Evolutionary conservation across 176 grass and related monocot genomes (phyloP).

Genomic region (Eragrostis nindensis): DNA sequence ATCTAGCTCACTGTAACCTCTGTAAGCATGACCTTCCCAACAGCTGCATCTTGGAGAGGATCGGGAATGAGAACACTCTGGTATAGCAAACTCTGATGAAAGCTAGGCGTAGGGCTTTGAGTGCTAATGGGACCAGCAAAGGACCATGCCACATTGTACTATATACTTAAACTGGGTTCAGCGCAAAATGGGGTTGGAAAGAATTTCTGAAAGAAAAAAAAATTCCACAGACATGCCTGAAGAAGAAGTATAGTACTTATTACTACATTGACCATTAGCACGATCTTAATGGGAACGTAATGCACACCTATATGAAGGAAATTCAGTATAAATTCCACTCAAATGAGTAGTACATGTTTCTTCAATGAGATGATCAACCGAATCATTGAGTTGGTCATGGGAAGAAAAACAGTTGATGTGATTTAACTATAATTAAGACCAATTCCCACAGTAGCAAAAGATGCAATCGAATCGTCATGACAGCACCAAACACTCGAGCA

Average conservation of each 20-base stretch:
- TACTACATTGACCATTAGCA: too few relatives aligned
- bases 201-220: not conserved
- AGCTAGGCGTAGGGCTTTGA: constrained; percentile 14
- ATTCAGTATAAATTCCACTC: too few relatives aligned
- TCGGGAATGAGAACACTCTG: not conserved
- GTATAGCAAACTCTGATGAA: not conserved
- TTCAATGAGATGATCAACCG: too few relatives aligned
- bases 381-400: not conserved
- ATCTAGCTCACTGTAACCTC: constrained; percentile 9
- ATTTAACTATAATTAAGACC: not conserved
- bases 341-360: too few relatives aligned
- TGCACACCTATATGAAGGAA: too few relatives aligned
- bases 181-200: not conserved
- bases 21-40: not conserved
- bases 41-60: not conserved
- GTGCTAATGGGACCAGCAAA: not conserved
- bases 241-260: too few relatives aligned
- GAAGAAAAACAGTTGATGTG: not conserved
- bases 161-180: not conserved
- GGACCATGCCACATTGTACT: not conserved
- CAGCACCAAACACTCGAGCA: constrained; percentile 7
- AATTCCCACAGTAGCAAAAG: not conserved
- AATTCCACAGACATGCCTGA: too few relatives aligned
- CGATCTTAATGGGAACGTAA: too few relatives aligned
- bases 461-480: not conserved